Evolutionary conservation across 257 asterid genomes (phyloP).

Genomic region (Solanum chiquidenum): DNA sequence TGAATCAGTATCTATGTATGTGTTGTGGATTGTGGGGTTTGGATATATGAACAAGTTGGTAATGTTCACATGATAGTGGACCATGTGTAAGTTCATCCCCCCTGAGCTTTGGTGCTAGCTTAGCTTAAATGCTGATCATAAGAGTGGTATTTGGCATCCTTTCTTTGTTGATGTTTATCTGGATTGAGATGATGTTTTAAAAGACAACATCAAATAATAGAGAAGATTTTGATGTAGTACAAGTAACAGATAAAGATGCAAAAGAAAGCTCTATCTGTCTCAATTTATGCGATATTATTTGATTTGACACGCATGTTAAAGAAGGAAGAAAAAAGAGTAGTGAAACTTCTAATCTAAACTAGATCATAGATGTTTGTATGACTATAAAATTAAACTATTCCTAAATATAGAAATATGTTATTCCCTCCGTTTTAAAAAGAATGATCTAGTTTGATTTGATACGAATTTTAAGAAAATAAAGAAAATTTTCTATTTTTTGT

Average conservation of each 20-base stretch:
- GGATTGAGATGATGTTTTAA: constrained; percentile 19
- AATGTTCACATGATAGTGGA: constrained; percentile 70
- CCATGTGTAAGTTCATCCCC: constrained; percentile 63
- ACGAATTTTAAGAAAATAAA: too few species aligned
- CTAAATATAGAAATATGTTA: too few species aligned
- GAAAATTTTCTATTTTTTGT: too few species aligned
- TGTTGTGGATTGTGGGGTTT: constrained; percentile 35
- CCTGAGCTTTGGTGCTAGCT: constrained; percentile 24
- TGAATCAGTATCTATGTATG: neutral
- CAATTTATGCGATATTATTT: neutral
- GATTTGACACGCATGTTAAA: accelerated
- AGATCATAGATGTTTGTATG: neutral
- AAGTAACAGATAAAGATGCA: constrained; percentile 23
- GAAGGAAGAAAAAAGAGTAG: neutral
- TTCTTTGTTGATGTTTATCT: constrained; percentile 5
- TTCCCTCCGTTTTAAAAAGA: neutral
- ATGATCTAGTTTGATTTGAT: neutral
- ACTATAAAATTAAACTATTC: neutral
- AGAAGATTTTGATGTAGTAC: constrained; percentile 25
- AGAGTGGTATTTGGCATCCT: constrained; percentile 21
- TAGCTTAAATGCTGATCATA: constrained; percentile 15
- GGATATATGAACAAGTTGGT: constrained; percentile 25
- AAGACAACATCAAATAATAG: constrained; percentile 31
- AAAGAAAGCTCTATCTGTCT: neutral
- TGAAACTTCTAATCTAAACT: neutral